phyloP scores from a whole-genome alignment of 2,329 filamentous ascomycete genomes.

The Sphaerulina vaccinii region DNA sequence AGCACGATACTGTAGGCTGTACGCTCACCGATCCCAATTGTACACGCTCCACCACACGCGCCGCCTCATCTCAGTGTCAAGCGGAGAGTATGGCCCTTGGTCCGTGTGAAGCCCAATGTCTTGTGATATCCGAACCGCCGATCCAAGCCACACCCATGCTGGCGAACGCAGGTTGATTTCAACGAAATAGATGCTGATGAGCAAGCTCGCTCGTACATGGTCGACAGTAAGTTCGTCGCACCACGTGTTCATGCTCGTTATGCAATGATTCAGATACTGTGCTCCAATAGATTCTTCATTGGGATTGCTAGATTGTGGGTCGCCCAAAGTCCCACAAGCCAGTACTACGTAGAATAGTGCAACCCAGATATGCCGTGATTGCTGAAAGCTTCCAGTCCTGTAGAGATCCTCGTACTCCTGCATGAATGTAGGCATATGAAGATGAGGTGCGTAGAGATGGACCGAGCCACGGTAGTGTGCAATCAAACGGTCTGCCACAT shows the following conservation, averaged over 20 bases:
- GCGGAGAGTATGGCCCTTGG: constrained; percentile 66
- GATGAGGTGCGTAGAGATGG: constrained; percentile 77
- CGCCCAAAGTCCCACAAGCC: constrained; percentile 76
- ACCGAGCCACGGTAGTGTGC: constrained; percentile 72
- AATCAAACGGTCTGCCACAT: constrained; percentile 69
- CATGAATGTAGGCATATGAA: constrained; percentile 85
- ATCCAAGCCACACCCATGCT: constrained; percentile 82
- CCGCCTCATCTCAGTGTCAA: constrained; percentile 83
- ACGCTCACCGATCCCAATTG: constrained; percentile 74
- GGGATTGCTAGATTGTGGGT: constrained; percentile 56
- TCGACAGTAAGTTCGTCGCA: constrained; percentile 74
- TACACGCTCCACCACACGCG: constrained; percentile 95
- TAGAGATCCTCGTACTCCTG: constrained; percentile 76
- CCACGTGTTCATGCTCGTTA: constrained; percentile 74
- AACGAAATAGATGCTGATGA: constrained; percentile 75
- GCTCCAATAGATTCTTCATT: constrained; percentile 56
- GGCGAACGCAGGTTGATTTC: constrained; percentile 85
- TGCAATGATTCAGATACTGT: constrained; percentile 69
- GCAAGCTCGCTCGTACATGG: constrained; percentile 67
- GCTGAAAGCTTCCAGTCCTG: constrained; percentile 59
- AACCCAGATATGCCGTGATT: constrained; percentile 67
- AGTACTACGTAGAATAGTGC: constrained; percentile 80
- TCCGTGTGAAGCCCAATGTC: constrained; percentile 79
- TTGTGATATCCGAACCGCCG: constrained; percentile 75
- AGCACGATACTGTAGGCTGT: not conserved